Evolutionary conservation across 2,329 filamentous ascomycete genomes (phyloP), one percentile per base, ranked within the genome.

Genomic region (Amauroascus niger): DNA sequence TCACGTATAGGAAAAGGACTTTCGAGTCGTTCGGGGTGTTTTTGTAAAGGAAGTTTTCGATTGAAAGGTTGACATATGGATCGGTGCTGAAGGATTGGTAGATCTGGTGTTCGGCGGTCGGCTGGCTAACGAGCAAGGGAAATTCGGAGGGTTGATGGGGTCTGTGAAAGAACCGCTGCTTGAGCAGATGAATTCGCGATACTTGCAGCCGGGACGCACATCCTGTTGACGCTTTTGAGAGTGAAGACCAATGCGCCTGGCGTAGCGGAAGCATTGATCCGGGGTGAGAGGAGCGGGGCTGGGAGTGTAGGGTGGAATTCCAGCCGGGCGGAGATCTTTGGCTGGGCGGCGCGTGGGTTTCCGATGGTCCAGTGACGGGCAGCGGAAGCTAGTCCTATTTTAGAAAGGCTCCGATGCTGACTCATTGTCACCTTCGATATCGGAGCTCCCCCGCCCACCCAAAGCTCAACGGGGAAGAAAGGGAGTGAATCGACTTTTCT

Each of bases 41-140:
- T 62, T 87, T 82, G 6, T 97, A 80, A 28, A 98, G 82, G 68
- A 87, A 84, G 67, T 97, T 88, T 74, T 98, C 93, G 63, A 96
- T 84, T 30, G 90, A 89, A 55, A 98, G 87, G 70, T 98, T 98
- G 62, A 94, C 74, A 67, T 86, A 91, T 3, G 93, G 89, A 65
- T 94, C 80, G 49, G 71, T 73, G 53, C 81, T 86, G 57, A 72
- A 73, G 9, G 87, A 90, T 56, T 82, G 74, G 71, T 88, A 89
- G 61, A 90, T 77, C 60, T 91, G 86, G 55, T 71, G 66, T 35
- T 60, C 58, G 30, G 68, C 67, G n/a, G 66, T 61, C 22, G 62
- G 59, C 18, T 66, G 65, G 45, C 63, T 63, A 49, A 63, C 65
- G 61, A 53, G 41, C 14, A 41, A 26, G 18, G 30, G 50, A 32